Evolutionary conservation across 202 grass and related monocot species (phyloP).

Genomic region (Dendrocalamus latiflorus): DNA sequence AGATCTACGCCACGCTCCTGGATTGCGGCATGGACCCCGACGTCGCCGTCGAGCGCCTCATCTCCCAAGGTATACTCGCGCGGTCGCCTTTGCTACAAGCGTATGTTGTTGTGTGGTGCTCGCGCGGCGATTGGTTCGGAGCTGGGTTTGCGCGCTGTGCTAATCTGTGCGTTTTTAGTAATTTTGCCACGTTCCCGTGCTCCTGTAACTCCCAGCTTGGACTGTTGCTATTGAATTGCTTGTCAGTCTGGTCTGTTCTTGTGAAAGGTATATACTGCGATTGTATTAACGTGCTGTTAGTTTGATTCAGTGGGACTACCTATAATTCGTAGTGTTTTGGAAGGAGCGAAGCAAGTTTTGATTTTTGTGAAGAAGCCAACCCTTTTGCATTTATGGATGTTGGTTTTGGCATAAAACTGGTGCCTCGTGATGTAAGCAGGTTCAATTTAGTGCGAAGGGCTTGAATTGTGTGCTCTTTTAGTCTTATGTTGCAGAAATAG

Average conservation of each 20-base stretch:
- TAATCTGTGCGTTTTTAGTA: neutral
- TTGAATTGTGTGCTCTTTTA: neutral
- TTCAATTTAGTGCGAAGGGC: neutral
- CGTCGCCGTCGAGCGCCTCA: constrained; percentile 70
- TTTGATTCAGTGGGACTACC: neutral
- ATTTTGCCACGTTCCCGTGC: neutral
- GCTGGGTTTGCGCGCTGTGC: neutral
- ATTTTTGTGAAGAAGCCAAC: neutral
- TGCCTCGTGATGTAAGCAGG: neutral
- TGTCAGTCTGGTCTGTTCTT: neutral
- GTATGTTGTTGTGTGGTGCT: neutral
- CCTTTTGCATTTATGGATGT: constrained; percentile 6
- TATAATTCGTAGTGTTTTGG: neutral
- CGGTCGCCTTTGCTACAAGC: neutral
- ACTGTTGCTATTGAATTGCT: neutral
- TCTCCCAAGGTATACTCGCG: constrained; percentile 44
- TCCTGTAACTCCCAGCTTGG: neutral
- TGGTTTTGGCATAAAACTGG: neutral
- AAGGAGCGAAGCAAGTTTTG: neutral
- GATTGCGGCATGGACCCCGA: constrained; percentile 83
- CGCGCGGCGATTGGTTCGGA: neutral
- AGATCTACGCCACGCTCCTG: constrained; percentile 71
- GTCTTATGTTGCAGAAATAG: neutral
- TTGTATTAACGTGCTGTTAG: neutral
- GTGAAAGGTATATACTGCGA: neutral